Conservation (phyloP, 371 early-diverging fungal genomes). For the Mucor racemosus region DNA sequence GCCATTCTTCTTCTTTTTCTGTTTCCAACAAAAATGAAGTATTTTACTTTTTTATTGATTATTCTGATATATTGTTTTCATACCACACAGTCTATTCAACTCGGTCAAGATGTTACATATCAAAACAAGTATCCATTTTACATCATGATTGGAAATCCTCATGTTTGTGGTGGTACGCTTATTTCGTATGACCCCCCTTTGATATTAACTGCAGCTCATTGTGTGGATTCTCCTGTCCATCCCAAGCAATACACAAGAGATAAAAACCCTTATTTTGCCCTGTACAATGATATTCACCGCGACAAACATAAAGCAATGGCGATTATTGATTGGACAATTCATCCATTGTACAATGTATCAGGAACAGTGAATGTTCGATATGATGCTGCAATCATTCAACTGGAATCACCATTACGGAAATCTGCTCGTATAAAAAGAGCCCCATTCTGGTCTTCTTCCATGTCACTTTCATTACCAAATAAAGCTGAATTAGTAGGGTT, state of each 20-base stretch:
- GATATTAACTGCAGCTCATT: constrained; percentile 56
- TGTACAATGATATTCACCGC: constrained; percentile 22
- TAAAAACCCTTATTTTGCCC: constrained; percentile 24
- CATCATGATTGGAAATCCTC: constrained; percentile 52
- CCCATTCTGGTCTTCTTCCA: constrained; percentile 39
- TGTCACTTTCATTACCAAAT: not conserved
- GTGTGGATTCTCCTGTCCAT: constrained; percentile 39
- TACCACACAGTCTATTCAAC: constrained; percentile 26
- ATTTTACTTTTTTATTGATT: not conserved
- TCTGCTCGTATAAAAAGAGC: constrained; percentile 29
- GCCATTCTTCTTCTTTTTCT: not conserved
- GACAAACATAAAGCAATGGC: constrained; percentile 29
- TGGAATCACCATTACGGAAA: constrained; percentile 29
- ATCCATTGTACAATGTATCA: constrained; percentile 37
- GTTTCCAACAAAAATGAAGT: not conserved
- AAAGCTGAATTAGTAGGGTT: constrained; percentile 42
- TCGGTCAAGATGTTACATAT: constrained; percentile 34
- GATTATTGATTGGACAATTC: constrained; percentile 41
- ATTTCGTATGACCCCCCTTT: constrained; percentile 46
- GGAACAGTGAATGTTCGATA: constrained; percentile 34
- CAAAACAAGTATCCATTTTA: constrained; percentile 46
- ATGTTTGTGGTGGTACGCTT: constrained; percentile 52
- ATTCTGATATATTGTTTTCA: not conserved
- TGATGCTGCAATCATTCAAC: constrained; percentile 45
- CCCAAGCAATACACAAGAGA: constrained; percentile 11